Percentiles rank a stretch among this genome's conserved stretches.
Evolutionary conservation across 176 grass and related monocot species (phyloP).

Genomic region (Ensete ventricosum): DNA sequence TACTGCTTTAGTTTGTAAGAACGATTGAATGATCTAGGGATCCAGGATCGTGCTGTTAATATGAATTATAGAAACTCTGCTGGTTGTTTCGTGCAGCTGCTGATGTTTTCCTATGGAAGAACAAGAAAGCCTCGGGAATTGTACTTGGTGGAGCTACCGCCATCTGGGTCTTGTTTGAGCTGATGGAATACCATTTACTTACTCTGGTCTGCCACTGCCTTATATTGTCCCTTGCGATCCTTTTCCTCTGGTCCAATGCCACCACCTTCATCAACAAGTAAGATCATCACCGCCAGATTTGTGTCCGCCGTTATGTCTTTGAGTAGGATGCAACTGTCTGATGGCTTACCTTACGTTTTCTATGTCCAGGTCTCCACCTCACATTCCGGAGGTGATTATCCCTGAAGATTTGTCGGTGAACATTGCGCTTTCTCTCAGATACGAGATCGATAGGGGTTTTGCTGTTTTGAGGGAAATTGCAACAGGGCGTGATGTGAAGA

Average conservation of each 20-base stretch:
- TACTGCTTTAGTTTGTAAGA: too few relatives aligned
- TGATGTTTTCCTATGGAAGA: slow-evolving; percentile 66
- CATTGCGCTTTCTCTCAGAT: slow-evolving; percentile 28
- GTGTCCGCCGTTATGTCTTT: too few relatives aligned
- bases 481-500: slow-evolving; percentile 49
- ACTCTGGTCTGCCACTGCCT: slow-evolving; percentile 49
- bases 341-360: slow-evolving; percentile 9
- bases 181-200: slow-evolving; percentile 57
- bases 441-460: slow-evolving; percentile 51
- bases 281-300: slow-evolving; percentile 4
- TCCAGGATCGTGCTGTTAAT: too few relatives aligned
- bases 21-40: too few relatives aligned
- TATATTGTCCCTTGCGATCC: slow-evolving; percentile 30
- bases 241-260: slow-evolving; percentile 67
- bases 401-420: slow-evolving; percentile 55
- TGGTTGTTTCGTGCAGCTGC: slow-evolving; percentile 33
- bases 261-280: slow-evolving; percentile 61
- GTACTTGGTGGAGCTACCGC: slow-evolving; percentile 51
- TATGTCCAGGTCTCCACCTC: slow-evolving; percentile 31
- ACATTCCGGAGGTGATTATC: slow-evolving; percentile 57
- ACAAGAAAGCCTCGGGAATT: slow-evolving; percentile 51
- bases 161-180: slow-evolving; percentile 64
- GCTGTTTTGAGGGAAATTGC: slow-evolving; percentile 41
- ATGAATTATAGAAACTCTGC: background rate
- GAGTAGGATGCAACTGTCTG: background rate